Conservation (phyloP, 208 protist genomes). For the Acanthamoeba healyi region DNA sequence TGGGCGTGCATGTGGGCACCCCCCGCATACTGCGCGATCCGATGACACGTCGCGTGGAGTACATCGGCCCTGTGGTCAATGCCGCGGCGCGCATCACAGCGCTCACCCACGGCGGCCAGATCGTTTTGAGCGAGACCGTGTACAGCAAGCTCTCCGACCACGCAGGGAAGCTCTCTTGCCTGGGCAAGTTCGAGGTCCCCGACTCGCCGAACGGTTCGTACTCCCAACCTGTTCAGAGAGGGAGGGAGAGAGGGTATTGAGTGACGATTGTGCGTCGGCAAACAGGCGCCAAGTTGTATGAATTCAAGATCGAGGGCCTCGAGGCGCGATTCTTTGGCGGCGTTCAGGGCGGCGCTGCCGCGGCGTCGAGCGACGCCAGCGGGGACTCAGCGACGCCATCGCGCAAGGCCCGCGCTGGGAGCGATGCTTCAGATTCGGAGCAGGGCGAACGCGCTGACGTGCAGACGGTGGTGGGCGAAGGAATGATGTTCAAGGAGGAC, state of each 20-base stretch:
- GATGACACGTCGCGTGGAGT: conserved; percentile 43
- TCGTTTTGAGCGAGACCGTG: neutral
- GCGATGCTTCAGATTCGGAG: neutral
- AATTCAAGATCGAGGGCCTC: neutral
- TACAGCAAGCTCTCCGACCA: neutral
- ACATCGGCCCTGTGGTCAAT: conserved; percentile 38
- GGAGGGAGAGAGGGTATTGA: neutral
- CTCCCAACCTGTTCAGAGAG: neutral
- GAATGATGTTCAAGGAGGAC: conserved; percentile 5
- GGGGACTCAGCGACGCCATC: too few relatives aligned
- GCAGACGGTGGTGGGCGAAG: neutral
- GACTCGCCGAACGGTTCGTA: neutral
- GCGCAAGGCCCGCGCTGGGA: too few relatives aligned
- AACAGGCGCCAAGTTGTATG: conserved; percentile 1
- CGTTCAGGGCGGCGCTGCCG: neutral
- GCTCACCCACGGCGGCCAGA: conserved; percentile 53
- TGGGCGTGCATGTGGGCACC: conserved; percentile 59
- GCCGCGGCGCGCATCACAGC: conserved; percentile 38
- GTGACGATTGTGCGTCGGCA: neutral
- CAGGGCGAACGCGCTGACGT: neutral
- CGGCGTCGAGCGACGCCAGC: neutral
- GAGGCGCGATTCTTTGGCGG: conserved; percentile 36
- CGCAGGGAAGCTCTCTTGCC: neutral
- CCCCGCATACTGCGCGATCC: neutral
- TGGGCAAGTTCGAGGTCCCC: conserved; percentile 19